phyloP scores from a whole-genome alignment of 306 rosid species.

The Medicago lupulina region DNA sequence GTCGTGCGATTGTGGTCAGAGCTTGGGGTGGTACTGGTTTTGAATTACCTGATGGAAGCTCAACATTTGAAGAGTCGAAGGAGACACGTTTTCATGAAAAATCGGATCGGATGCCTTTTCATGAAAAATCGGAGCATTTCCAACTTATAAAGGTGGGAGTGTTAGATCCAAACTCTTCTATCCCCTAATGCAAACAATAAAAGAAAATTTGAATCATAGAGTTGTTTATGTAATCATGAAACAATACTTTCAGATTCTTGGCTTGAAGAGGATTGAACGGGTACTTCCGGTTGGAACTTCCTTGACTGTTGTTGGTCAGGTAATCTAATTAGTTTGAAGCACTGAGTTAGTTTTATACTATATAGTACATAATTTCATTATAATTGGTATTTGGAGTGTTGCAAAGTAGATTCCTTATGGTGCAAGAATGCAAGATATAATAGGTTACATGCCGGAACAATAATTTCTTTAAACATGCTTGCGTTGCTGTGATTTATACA shows the following conservation, averaged over 20 bases:
- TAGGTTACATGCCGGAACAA: constrained; percentile 7
- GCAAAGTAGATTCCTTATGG: too few species aligned
- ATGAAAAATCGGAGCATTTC: constrained; percentile 63
- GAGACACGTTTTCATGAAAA: constrained; percentile 90
- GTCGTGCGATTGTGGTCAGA: constrained; percentile 78
- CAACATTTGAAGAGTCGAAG: constrained; percentile 88
- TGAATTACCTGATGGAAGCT: constrained; percentile 73
- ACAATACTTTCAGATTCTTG: constrained; percentile 47
- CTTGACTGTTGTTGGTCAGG: constrained; percentile 90
- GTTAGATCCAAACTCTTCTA: constrained; percentile 19
- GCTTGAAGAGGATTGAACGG: constrained; percentile 68
- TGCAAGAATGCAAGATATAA: too few species aligned
- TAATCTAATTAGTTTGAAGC: constrained; percentile 20
- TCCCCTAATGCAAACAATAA: neutral
- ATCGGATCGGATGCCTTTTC: constrained; percentile 69
- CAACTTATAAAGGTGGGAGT: constrained; percentile 91
- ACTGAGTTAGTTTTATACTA: neutral
- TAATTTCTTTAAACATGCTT: constrained; percentile 5
- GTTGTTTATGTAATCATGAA: constrained; percentile 26
- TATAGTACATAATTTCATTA: neutral
- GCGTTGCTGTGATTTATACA: constrained; percentile 10
- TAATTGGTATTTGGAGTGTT: constrained; percentile 19
- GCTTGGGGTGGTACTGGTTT: constrained; percentile 87
- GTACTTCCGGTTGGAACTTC: constrained; percentile 80
- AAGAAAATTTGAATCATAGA: constrained; percentile 21